Percentiles rank a stretch among this genome's conserved stretches.
Evolutionary conservation across 2,329 filamentous ascomycete species (phyloP).

Genomic region (Colletotrichum spinosum): DNA sequence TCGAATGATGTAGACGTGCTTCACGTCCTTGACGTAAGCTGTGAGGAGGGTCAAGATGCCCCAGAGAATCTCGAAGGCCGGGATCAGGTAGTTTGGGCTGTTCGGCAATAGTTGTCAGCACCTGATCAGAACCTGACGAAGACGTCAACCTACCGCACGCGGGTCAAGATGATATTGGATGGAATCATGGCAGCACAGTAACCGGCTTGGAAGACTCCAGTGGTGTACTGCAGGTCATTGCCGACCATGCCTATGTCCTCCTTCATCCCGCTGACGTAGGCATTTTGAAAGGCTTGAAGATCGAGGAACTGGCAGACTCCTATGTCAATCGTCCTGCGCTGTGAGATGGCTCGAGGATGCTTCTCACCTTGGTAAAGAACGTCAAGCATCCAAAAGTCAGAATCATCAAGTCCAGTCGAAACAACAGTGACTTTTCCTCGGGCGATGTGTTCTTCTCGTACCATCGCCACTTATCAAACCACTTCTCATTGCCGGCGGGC

Average conservation of each 20-base stretch:
- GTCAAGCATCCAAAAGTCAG: slow-evolving; percentile 71
- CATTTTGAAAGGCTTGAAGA: slow-evolving; percentile 44
- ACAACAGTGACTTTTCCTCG: slow-evolving; percentile 59
- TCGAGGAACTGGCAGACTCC: not conserved
- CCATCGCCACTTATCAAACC: slow-evolving; percentile 28
- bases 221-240: slow-evolving; percentile 61
- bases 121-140: no score
- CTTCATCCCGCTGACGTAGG: slow-evolving; percentile 53
- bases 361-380: slow-evolving; percentile 63
- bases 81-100: slow-evolving; percentile 57
- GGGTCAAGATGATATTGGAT: slow-evolving; percentile 68
- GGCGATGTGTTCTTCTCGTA: slow-evolving; percentile 34
- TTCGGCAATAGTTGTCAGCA: slow-evolving; percentile 45
- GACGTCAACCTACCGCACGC: slow-evolving; percentile 39
- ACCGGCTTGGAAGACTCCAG: slow-evolving; percentile 59
- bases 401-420: slow-evolving; percentile 74
- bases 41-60: slow-evolving; percentile 65
- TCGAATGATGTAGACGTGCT: slow-evolving; percentile 46
- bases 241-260: slow-evolving; percentile 47
- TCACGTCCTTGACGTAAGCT: slow-evolving; percentile 44
- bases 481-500: not conserved
- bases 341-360: not conserved
- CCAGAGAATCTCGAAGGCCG: slow-evolving; percentile 65
- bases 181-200: slow-evolving; percentile 69
- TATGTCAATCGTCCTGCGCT: not conserved